These are phyloP conservation scores for Stagonosporopsis vannaccii DNA, from an alignment of 2,329 filamentous ascomycete genomes.

Conservation along the genomic window DNA sequence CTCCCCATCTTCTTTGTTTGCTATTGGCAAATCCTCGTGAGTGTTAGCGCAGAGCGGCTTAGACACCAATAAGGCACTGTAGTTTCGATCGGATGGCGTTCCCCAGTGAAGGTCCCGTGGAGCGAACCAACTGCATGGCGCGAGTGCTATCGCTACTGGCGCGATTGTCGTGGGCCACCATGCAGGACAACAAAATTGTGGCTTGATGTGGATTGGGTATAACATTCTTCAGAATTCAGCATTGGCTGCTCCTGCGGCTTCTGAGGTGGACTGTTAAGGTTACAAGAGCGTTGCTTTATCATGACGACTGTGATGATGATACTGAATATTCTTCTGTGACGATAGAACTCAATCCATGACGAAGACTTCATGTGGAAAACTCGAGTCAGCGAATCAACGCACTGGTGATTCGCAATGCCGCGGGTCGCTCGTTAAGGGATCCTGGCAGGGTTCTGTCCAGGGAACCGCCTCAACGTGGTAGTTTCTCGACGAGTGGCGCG, in stretches of 20 bases:
- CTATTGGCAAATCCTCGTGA: slow-evolving; percentile 25
- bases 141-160: slow-evolving; percentile 23
- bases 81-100: slow-evolving; percentile 20
- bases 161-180: slow-evolving; percentile 8
- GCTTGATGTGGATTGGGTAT: slow-evolving; percentile 3
- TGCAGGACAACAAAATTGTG: slow-evolving; percentile 15
- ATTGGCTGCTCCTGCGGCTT: background rate
- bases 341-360: background rate
- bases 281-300: background rate
- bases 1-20: slow-evolving; percentile 22
- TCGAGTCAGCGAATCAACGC: slow-evolving; percentile 1
- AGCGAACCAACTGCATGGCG: slow-evolving; percentile 22
- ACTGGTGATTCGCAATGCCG: slow-evolving; percentile 7
- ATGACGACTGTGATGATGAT: background rate
- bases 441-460: slow-evolving; percentile 13
- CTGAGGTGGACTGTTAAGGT: background rate
- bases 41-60: slow-evolving; percentile 20
- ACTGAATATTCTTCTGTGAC: background rate
- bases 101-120: slow-evolving; percentile 13
- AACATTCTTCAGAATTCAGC: background rate
- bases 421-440: slow-evolving; percentile 17
- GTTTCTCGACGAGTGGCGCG: slow-evolving; percentile 13
- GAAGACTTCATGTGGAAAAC: background rate
- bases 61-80: slow-evolving; percentile 20
- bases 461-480: slow-evolving; percentile 20